A percentile compares a stretch with the other conserved stretches of the same genome.
These are phyloP conservation scores for Seminavis robusta DNA, from an alignment of 108 stramenopile genomes.

Conservation along the genomic window DNA sequence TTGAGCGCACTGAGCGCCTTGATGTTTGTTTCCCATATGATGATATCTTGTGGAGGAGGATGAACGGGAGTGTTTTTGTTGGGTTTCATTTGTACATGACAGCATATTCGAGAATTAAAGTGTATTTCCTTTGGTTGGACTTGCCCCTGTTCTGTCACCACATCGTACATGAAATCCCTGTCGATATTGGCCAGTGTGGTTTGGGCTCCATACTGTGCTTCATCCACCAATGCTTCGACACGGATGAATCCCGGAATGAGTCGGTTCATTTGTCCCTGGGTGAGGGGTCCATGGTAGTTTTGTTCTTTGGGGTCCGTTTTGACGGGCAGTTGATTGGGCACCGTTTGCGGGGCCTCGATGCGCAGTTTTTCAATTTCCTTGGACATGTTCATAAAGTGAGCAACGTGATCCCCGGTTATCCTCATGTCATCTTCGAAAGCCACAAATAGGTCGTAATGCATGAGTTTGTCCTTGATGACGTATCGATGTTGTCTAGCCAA, in stretches of 20 bases:
- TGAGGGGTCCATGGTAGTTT: slow-evolving; percentile 44
- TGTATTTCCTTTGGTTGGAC: slow-evolving; percentile 18
- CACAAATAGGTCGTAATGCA: slow-evolving; percentile 69
- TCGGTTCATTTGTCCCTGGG: slow-evolving; percentile 44
- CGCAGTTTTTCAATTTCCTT: slow-evolving; percentile 45
- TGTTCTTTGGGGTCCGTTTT: slow-evolving; percentile 21
- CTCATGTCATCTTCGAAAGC: slow-evolving; percentile 81
- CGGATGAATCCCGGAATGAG: slow-evolving; percentile 69
- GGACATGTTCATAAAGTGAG: slow-evolving; percentile 59
- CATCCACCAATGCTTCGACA: slow-evolving; percentile 56
- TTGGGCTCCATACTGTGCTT: slow-evolving; percentile 18
- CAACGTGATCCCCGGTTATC: slow-evolving; percentile 61
- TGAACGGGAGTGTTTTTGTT: slow-evolving; percentile 27
- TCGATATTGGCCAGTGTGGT: slow-evolving; percentile 33
- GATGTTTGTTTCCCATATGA: slow-evolving; percentile 74
- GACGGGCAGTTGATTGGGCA: slow-evolving; percentile 18
- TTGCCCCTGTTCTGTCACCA: slow-evolving; percentile 6
- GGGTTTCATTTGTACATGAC: slow-evolving; percentile 34
- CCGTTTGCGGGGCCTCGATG: slow-evolving; percentile 29
- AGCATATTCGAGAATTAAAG: slow-evolving; percentile 54
- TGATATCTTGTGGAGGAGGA: slow-evolving; percentile 47
- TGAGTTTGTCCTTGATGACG: slow-evolving; percentile 71
- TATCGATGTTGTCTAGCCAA: slow-evolving; percentile 80
- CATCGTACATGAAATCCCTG: slow-evolving; percentile 16
- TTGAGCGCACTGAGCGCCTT: slow-evolving; percentile 54